Conservation (phyloP, 1,139 yeast genomes). For the Pichia terricola region DNA sequence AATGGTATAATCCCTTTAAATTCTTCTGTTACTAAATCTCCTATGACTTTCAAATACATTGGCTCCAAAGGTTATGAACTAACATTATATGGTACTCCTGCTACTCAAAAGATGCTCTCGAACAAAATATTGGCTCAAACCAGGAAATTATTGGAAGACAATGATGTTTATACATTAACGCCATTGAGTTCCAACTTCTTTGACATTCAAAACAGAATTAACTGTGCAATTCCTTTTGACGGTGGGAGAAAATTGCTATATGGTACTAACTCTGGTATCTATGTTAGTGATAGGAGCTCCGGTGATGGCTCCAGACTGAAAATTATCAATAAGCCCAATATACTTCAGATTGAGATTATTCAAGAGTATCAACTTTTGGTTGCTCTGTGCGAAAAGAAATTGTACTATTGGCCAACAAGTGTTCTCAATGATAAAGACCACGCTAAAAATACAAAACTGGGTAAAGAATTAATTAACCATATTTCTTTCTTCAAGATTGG, state of each 20-base stretch:
- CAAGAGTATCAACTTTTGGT: constrained; percentile 85
- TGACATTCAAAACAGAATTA: constrained; percentile 63
- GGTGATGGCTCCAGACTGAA: constrained; percentile 59
- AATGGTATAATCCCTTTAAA: constrained; percentile 14
- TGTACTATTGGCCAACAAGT: constrained; percentile 80
- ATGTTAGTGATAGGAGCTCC: constrained; percentile 52
- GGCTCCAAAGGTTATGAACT: constrained; percentile 62
- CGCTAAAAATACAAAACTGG: constrained; percentile 59
- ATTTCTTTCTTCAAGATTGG: constrained; percentile 89
- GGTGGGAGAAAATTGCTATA: constrained; percentile 87
- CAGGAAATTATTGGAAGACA: constrained; percentile 54
- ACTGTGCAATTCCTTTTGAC: constrained; percentile 89
- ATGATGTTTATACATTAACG: constrained; percentile 73
- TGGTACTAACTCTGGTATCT: constrained; percentile 89
- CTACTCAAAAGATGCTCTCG: constrained; percentile 71
- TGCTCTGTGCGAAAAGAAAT: constrained; percentile 71
- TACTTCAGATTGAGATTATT: constrained; percentile 82
- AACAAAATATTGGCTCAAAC: constrained; percentile 78
- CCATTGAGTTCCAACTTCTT: constrained; percentile 70
- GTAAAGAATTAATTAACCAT: constrained; percentile 74
- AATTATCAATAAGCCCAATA: constrained; percentile 66
- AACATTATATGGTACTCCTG: constrained; percentile 56
- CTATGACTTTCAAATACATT: constrained; percentile 38
- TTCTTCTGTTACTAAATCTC: constrained; percentile 22
- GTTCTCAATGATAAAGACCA: constrained; percentile 34